Evolutionary conservation across 305 asterid species (phyloP).

Genomic region (Fraxinus ornus): DNA sequence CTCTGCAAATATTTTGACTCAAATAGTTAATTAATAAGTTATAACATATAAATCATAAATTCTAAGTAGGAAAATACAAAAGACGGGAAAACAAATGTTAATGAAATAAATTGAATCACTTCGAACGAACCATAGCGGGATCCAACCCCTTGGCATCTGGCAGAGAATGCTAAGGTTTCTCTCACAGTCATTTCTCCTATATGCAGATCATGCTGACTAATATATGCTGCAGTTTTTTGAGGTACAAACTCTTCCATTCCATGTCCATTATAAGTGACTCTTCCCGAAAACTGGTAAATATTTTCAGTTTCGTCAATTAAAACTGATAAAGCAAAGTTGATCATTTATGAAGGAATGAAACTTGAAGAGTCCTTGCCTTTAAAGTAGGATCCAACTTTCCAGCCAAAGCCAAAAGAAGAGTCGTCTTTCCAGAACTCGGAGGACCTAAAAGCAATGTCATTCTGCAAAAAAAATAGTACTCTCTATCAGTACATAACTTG

Average conservation of each 20-base stretch:
- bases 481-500: background rate
- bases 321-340: background rate
- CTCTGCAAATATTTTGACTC: slow-evolving; percentile 39
- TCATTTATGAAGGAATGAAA: background rate
- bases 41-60: background rate
- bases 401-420: slow-evolving; percentile 67
- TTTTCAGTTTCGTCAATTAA: background rate
- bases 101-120: background rate
- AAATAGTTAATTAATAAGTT: background rate
- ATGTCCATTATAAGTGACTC: slow-evolving; percentile 75
- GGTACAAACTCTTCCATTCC: slow-evolving; percentile 71
- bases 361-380: slow-evolving; percentile 35
- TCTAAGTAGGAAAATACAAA: background rate
- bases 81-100: background rate
- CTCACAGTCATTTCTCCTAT: slow-evolving; percentile 83
- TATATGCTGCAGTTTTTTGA: slow-evolving; percentile 68
- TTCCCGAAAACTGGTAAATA: slow-evolving; percentile 50
- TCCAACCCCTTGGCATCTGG: slow-evolving; percentile 89
- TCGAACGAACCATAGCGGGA: slow-evolving; percentile 62
- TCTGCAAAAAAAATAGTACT: slow-evolving; percentile 24
- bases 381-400: slow-evolving; percentile 67
- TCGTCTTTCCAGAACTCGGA: slow-evolving; percentile 70
- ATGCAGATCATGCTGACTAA: slow-evolving; percentile 72
- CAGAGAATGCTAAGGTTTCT: slow-evolving; percentile 80
- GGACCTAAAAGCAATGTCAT: slow-evolving; percentile 71